Conservation (phyloP, 2,329 filamentous ascomycete species). For the Apiospora sp. region DNA sequence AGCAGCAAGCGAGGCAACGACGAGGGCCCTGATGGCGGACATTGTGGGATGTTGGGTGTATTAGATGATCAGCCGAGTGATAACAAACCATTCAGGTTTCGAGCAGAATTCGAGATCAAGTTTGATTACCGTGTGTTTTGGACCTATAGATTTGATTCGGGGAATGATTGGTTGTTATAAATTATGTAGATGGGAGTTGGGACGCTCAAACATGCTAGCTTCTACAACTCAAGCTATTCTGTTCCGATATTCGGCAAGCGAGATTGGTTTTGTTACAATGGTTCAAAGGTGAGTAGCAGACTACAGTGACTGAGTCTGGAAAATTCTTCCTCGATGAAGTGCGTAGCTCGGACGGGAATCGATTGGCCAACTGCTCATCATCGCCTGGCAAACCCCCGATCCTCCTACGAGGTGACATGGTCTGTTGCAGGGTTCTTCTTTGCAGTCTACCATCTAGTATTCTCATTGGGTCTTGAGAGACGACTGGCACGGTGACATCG, state of each 20-base stretch:
- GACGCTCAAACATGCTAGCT: too few relatives aligned
- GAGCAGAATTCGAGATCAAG: too few relatives aligned
- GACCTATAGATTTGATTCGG: not conserved
- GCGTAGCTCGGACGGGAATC: constrained; percentile 26
- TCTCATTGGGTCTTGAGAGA: not conserved
- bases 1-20: constrained; percentile 30
- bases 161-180: not conserved
- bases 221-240: not conserved
- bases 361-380: constrained; percentile 16
- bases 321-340: constrained; percentile 7
- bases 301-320: not conserved
- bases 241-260: not conserved
- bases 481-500: not conserved
- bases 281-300: not conserved
- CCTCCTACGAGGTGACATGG: not conserved
- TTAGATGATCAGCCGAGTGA: not conserved
- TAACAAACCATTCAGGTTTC: not conserved
- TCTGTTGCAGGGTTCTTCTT: not conserved
- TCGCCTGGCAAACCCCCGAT: not conserved
- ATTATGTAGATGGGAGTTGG: not conserved
- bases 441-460: not conserved
- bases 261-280: not conserved
- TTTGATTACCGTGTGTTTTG: not conserved
- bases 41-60: constrained; percentile 27
- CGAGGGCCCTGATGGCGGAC: constrained; percentile 24